Conservation (phyloP, 2,329 filamentous ascomycete species). For the Didymella pinodella region DNA sequence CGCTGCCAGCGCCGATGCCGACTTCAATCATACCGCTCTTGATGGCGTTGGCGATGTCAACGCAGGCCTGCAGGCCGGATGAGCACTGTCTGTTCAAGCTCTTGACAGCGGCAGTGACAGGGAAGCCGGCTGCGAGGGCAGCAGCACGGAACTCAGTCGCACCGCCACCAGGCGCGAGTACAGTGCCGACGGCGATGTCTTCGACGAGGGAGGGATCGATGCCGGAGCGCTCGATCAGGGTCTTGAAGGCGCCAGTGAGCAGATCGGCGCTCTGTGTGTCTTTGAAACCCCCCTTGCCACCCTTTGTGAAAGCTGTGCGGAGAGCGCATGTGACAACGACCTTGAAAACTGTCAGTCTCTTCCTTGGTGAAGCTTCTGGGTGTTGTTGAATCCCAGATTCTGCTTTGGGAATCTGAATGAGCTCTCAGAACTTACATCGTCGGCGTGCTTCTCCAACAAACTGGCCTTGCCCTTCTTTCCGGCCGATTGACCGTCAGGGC, state of each 20-base stretch:
- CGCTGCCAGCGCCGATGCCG: slow-evolving; percentile 91
- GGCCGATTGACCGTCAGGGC: slow-evolving; percentile 5
- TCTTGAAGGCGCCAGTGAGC: slow-evolving; percentile 82
- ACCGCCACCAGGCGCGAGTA: slow-evolving; percentile 90
- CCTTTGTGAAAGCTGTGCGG: slow-evolving; percentile 90
- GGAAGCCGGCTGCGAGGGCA: slow-evolving; percentile 88
- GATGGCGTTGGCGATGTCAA: slow-evolving; percentile 95
- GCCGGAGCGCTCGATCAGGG: slow-evolving; percentile 81
- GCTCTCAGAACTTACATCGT: slow-evolving; percentile 57
- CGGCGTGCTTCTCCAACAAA: slow-evolving; percentile 63
- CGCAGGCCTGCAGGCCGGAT: slow-evolving; percentile 87
- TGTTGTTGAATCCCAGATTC: neutral
- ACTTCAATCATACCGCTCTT: slow-evolving; percentile 91
- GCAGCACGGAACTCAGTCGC: slow-evolving; percentile 97
- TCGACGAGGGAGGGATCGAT: slow-evolving; percentile 90
- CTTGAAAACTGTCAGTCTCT: slow-evolving; percentile 30
- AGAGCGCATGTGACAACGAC: slow-evolving; percentile 93
- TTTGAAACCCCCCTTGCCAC: slow-evolving; percentile 93
- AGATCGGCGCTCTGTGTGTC: slow-evolving; percentile 89
- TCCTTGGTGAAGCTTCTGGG: neutral
- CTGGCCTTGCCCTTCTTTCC: slow-evolving; percentile 51
- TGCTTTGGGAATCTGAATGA: slow-evolving; percentile 2
- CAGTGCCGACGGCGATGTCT: slow-evolving; percentile 90
- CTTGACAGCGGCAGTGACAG: slow-evolving; percentile 82
- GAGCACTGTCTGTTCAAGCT: slow-evolving; percentile 94